Percentiles rank a stretch among this genome's conserved stretches.
phyloP scores from a whole-genome alignment of 805 yeast species.

The Metschnikowia drakensbergensis region DNA sequence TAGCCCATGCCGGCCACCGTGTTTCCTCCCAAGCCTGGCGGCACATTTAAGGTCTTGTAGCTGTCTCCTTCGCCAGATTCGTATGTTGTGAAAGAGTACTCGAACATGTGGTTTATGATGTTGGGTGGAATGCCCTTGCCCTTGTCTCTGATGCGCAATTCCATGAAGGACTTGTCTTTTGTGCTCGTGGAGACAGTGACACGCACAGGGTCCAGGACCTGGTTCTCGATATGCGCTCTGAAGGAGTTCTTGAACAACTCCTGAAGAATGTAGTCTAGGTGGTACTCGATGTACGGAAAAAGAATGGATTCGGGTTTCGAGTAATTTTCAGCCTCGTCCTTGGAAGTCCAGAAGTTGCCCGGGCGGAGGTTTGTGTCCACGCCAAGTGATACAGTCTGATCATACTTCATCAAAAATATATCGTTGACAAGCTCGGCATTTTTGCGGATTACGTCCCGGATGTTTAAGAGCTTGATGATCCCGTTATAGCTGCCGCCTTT shows the following conservation, averaged over 20 bases:
- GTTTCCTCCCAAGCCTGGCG: constrained; percentile 68
- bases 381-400: constrained; percentile 58
- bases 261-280: constrained; percentile 80
- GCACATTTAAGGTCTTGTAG: constrained; percentile 58
- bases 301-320: constrained; percentile 50
- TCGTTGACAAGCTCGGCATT: constrained; percentile 78
- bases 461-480: constrained; percentile 61
- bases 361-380: constrained; percentile 44
- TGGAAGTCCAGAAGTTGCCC: constrained; percentile 26
- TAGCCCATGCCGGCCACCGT: constrained; percentile 94
- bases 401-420: constrained; percentile 78
- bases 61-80: constrained; percentile 56
- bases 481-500: constrained; percentile 54
- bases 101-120: constrained; percentile 65
- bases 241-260: constrained; percentile 86
- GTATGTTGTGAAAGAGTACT: constrained; percentile 82
- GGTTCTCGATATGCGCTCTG: constrained; percentile 80
- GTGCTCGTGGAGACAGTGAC: constrained; percentile 35
- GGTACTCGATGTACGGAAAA: constrained; percentile 83
- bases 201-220: constrained; percentile 35
- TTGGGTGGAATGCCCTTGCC: constrained; percentile 85
- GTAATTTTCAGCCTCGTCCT: constrained; percentile 32
- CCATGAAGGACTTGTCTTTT: constrained; percentile 42
- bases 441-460: constrained; percentile 57
- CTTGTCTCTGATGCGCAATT: constrained; percentile 74